Evolutionary conservation across 1,139 yeast genomes (phyloP), one percentile per base, ranked within the genome.

Genomic region (Taiozyma sp.): DNA sequence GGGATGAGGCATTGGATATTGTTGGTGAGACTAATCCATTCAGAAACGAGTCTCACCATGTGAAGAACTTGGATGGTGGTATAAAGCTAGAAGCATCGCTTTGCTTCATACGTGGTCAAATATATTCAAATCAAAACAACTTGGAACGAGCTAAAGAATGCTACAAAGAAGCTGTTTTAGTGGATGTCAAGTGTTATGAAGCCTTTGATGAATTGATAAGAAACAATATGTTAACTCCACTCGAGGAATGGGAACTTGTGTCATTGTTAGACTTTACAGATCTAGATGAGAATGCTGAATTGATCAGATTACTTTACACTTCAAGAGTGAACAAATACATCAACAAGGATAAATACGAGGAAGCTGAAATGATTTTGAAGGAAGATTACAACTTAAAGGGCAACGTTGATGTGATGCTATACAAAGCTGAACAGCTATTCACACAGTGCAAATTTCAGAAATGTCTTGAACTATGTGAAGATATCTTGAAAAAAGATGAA

Each of bases 171-270:
- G 97, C 99, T 0, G 82, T 91, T 0, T 61, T 80, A 56, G 89
- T 88, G 1, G 99, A 95, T 67, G 91, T 88, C 11, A 89, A 90
- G 64, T 93, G 98, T 67, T 93, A 76, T 66, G 99, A 95, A 60
- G 98, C 99, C 0, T 89, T 89, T 65, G 81, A 88, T 60, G 93
- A 87, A 63, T 74, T 95, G 47, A 77, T 88, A 3, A 71, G 78
- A 41, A 87, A 88, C 60, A 85, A 84, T 62, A 75, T 91, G 56
- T 72, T 95, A 72, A 80, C 96, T 0, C 96, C 98, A 0, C 70
- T 74, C 24, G 98, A 93, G 62, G 93, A 93, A 67, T 87, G 96
- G 95, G 89, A 85, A 42, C 77, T 95, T 48, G 68, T 91, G 11
- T 71, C 78, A 11, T 69, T 77, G 22, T 70, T 91, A 41, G 85